These are phyloP conservation scores for Pelagophyceae sp. DNA, from an alignment of 352 stramenopile species.

Conservation along the genomic window DNA sequence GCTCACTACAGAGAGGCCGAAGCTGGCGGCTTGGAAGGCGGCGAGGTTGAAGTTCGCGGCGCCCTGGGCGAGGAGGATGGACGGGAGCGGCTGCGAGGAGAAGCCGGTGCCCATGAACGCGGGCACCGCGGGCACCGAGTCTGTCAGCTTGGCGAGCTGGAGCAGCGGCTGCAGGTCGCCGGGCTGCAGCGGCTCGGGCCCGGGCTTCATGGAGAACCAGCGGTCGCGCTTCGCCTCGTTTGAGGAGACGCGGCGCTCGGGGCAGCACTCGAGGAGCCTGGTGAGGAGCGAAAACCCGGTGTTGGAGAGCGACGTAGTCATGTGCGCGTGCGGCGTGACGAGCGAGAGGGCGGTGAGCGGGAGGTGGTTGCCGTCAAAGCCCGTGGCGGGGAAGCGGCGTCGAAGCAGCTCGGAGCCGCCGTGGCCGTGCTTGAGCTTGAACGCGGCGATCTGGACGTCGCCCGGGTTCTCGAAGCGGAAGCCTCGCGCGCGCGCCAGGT, in stretches of 20 bases:
- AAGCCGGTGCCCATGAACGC: slow-evolving; percentile 6
- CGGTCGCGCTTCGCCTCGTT: slow-evolving; percentile 2
- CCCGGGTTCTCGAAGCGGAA: not conserved
- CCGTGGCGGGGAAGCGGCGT: not conserved
- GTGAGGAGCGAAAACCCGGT: slow-evolving; percentile 1
- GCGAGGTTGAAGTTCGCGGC: too few species aligned
- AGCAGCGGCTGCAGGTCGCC: not conserved
- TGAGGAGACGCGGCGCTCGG: not conserved
- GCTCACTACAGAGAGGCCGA: too few species aligned
- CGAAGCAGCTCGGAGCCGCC: slow-evolving; percentile 14
- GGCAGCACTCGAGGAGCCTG: not conserved
- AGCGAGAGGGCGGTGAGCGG: slow-evolving; percentile 2
- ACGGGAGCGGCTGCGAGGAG: not conserved
- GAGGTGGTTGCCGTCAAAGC: not conserved
- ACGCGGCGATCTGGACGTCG: not conserved
- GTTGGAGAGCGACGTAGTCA: slow-evolving; percentile 1
- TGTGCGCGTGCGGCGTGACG: not conserved
- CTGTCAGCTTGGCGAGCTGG: not conserved
- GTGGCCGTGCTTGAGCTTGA: not conserved
- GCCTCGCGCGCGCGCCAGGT: slow-evolving; percentile 1
- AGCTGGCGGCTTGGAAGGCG: too few species aligned
- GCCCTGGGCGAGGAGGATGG: not conserved
- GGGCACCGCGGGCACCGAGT: not conserved
- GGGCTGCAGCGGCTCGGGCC: not conserved
- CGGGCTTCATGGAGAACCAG: not conserved